These are phyloP conservation scores for Antarctomyces pellizariae DNA, from an alignment of 495 filamentous ascomycete species.

Conservation along the genomic window DNA sequence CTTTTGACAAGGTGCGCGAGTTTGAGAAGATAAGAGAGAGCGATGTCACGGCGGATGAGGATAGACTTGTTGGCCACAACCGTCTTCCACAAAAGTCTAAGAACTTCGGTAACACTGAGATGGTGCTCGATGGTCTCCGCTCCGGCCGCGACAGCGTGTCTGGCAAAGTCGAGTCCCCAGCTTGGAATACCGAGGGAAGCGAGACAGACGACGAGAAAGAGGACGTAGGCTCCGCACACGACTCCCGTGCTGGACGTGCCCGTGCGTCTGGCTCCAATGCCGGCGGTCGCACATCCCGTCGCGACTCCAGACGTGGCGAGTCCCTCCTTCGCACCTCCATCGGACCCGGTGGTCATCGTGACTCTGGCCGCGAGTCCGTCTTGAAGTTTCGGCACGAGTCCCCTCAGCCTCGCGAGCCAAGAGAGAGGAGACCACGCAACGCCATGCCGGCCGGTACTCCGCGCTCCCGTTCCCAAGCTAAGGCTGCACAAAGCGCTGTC, in stretches of 20 bases:
- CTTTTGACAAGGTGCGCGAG: slow-evolving; percentile 78
- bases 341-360: too few relatives aligned
- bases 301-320: slow-evolving; percentile 12
- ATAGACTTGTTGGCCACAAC: slow-evolving; percentile 76
- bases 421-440: slow-evolving; percentile 10
- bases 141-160: slow-evolving; percentile 10
- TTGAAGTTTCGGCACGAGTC: too few relatives aligned
- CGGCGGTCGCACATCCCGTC: background rate
- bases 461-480: too few relatives aligned
- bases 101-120: slow-evolving; percentile 79
- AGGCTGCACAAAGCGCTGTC: too few relatives aligned
- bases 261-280: too few relatives aligned
- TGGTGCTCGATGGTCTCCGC: slow-evolving; percentile 64
- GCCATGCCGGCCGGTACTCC: background rate
- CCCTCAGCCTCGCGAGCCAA: slow-evolving; percentile 10
- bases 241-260: background rate
- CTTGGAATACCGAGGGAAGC: slow-evolving; percentile 48
- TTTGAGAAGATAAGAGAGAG: slow-evolving; percentile 76
- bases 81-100: slow-evolving; percentile 50
- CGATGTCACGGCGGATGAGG: slow-evolving; percentile 70
- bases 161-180: slow-evolving; percentile 17
- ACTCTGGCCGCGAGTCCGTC: too few relatives aligned
- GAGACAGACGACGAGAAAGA: slow-evolving; percentile 31
- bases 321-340: slow-evolving; percentile 21
- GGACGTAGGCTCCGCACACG: slow-evolving; percentile 12